These are phyloP conservation scores for Rachicladosporium sp. DNA, from an alignment of 2,329 filamentous ascomycete genomes.

Conservation along the genomic window DNA sequence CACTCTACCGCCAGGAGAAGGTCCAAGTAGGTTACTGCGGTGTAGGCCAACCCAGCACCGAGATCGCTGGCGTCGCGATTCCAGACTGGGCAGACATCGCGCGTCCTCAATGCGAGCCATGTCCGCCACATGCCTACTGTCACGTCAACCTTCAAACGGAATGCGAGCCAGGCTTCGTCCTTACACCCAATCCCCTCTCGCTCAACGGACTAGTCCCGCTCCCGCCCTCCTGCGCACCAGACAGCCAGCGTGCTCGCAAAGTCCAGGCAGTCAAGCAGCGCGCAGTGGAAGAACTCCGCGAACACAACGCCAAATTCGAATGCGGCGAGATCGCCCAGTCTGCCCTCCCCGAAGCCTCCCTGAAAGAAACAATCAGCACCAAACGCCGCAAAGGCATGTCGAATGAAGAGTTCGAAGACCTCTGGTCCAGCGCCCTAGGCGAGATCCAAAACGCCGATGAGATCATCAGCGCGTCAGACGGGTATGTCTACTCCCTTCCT, in stretches of 20 bases:
- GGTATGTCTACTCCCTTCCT: conserved; percentile 38
- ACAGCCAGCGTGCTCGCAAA: conserved; percentile 79
- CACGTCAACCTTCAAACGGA: conserved; percentile 62
- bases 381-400: conserved; percentile 65
- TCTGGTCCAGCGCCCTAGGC: conserved; percentile 63
- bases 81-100: conserved; percentile 61
- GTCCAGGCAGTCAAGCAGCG: conserved; percentile 80
- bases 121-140: conserved; percentile 86
- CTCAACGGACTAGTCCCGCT: conserved; percentile 71
- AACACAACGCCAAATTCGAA: conserved; percentile 78
- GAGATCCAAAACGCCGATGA: conserved; percentile 56
- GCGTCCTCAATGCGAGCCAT: conserved; percentile 76
- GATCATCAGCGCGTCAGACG: conserved; percentile 42
- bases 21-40: conserved; percentile 92
- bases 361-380: conserved; percentile 64
- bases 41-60: conserved; percentile 52
- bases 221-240: conserved; percentile 84
- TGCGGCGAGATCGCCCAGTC: conserved; percentile 57
- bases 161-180: conserved; percentile 79
- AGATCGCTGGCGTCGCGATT: conserved; percentile 49
- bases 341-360: conserved; percentile 54
- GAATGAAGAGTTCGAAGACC: conserved; percentile 80
- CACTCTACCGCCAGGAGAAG: conserved; percentile 90
- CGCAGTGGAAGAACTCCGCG: conserved; percentile 73
- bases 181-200: conserved; percentile 72